Base-by-base conservation (phyloP, 768 basidiomycete species). In the Hebeloma cylindrosporum region DNA sequence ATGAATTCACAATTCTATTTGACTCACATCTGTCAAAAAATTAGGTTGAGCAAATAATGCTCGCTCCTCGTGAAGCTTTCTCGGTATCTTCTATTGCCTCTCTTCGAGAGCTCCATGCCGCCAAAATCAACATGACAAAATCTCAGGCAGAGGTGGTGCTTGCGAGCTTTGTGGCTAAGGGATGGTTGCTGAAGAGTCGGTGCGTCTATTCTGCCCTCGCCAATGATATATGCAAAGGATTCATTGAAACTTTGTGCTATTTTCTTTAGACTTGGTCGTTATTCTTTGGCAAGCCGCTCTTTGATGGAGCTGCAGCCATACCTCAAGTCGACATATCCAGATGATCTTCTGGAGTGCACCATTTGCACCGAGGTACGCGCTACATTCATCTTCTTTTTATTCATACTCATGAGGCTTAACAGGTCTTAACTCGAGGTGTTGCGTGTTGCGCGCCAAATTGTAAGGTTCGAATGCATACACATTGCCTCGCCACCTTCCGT, bases 41-140 rank as follows among this genome's bases (percentile, higher is more conserved):
- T 4, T 54, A 94, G 92, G 75, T 94, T 29, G 88, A 93, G 57
- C 85, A 87, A 65, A 93, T 95, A 54, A 85, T 93, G 78, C 72
- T 84, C 13, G 88, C 91, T 5, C 81, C 88, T 5, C 73, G 74
- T 30, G 80, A 85, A 57, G 69, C 85, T 0, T 95, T 75, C 61
- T 91, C 83, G 13, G 74, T 91, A 8, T 85, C 87, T 0, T 89
- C 88, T 4, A 65, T 88, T 18, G 83, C 80, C 2, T 90, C 89
- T 0, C 68, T 91, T 30, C 80, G 88, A 34, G 85, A 89, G 63
- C 77, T 83, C 10, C 73, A 69, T 47, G 59, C 69, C 22, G 68
- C 89, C 33, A 82, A 80, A 48, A 65, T 74, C 14, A 83, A 70
- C 50, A 82, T 92, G 73, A 82, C 80, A 37, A 85, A 91, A 60